Evolutionary conservation across 2,329 filamentous ascomycete genomes (phyloP), one percentile per base, ranked within the genome.

Genomic region (Exophiala bonariae): DNA sequence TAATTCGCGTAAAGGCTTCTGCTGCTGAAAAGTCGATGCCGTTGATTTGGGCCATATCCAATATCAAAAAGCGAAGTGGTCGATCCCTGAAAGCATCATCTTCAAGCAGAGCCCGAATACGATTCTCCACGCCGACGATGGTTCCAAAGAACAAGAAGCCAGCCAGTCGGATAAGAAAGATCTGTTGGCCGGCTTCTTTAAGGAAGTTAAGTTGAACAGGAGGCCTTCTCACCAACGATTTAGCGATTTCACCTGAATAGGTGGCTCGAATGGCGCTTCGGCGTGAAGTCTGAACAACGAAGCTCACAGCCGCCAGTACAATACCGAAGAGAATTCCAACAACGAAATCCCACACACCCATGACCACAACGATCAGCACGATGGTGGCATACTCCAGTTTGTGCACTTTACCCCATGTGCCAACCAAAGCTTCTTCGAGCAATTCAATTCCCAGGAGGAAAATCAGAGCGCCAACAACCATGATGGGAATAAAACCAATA

Each of bases 61-160:
- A 76, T 14, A 99, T 82, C 33, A 99, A 75, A 64, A 90, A 99
- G 56, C 89, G 86, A 63, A 97, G 93, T 0, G 92, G 90, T 42
- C 84, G 80, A 55, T 81, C 74, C 19, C 76, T 74, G 63, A 96
- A 97, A 2, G 83, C 80, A 52, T 92, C 84, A 22, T 95, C 89
- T 20, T 91, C 85, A 37, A 97, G 84, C 23, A 97, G 72, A 3
- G 78, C 82, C 17, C 91, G 82, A 52, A 97, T 91, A 55, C 86
- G 86, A 54, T 89, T 87, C 66, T 99, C 93, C 0, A 99, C 92
- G 38, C 89, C 89, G 43, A 96, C 92, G 56, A 99, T 96, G 2
- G 91, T 97, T 13, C 93, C 93, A 59, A 99, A 99, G 75, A 99
- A 99, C n/a, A 99, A 80, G 62, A 92, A 97, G 0, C 93, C 92